Percentiles rank a stretch among this genome's conserved stretches.
phyloP scores from a whole-genome alignment of 805 yeast genomes.

The Zygotorulaspora florentina region DNA sequence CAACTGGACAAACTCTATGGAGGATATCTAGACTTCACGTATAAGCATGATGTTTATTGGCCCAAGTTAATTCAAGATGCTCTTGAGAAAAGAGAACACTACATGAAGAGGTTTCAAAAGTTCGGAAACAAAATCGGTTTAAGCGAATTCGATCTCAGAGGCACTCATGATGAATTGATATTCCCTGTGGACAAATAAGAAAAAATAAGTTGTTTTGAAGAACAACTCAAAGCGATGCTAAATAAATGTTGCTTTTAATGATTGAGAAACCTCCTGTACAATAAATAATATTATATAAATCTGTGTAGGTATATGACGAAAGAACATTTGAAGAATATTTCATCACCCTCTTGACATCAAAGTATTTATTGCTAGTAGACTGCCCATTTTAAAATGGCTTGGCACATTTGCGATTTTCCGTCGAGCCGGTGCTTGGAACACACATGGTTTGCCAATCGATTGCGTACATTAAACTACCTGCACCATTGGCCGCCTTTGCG shows the following conservation, averaged over 20 bases:
- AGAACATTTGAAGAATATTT: background rate
- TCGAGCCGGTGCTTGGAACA: slow-evolving; percentile 65
- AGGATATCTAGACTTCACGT: slow-evolving; percentile 80
- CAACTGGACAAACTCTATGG: slow-evolving; percentile 84
- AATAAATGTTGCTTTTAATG: background rate
- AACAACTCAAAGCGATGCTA: background rate
- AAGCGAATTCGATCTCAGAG: slow-evolving; percentile 77
- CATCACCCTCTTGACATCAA: background rate
- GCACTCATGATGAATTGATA: slow-evolving; percentile 30
- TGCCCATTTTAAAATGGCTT: slow-evolving; percentile 55
- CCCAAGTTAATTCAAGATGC: slow-evolving; percentile 61
- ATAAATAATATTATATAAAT: slow-evolving; percentile 1
- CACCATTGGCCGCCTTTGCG: slow-evolving; percentile 62
- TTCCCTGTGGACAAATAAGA: slow-evolving; percentile 23
- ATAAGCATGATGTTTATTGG: slow-evolving; percentile 79
- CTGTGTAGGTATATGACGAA: background rate
- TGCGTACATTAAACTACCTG: slow-evolving; percentile 79
- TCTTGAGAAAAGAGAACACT: slow-evolving; percentile 52
- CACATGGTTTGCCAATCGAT: slow-evolving; percentile 96
- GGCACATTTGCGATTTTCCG: slow-evolving; percentile 86
- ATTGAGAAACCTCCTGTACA: background rate
- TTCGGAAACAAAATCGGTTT: slow-evolving; percentile 74
- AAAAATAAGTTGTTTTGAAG: background rate
- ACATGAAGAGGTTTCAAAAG: slow-evolving; percentile 61
- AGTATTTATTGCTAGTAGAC: background rate